Base-by-base conservation (phyloP, 495 filamentous ascomycete species). In the Penicillium waksmanii region DNA sequence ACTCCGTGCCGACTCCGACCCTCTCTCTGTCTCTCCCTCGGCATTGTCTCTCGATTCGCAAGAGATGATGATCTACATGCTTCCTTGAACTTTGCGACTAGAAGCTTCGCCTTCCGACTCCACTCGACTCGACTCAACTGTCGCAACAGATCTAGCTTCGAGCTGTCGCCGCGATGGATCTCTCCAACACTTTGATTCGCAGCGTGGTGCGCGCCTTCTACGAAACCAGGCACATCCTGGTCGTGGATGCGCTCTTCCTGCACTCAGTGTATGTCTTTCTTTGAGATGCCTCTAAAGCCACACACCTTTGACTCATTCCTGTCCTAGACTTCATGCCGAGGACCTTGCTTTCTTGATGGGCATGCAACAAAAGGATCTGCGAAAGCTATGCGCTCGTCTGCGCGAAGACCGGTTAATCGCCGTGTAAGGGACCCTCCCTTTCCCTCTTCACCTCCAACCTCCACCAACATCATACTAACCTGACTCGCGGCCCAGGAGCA, bases 191-290 rank as follows among this genome's bases (percentile, higher is more conserved):
- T 13, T 88, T 99, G 61, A 87, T 98, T 55, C 90, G 93, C 70
- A 94, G 85, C 65, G 88, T 93, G 53, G 88, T 87, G 58, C 94
- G 95, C 69, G 88, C 93, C 55, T 98, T 99, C 83, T 96, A 96
- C 78, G 85, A 92, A 53, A 93, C 89, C 50, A 85, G 92, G 57
- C 89, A 96, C 65, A 89, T 96, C 59, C 84, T 97, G 27, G 86
- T 97, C 17, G 77, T 99, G 35, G 95, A 99, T 82, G 93, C 96
- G 55, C 84, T 99, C 52, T 86, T 96, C 64, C 85, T 93, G 36
- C 95, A 99, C 77, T 92, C 89, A 60, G 90, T 90, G 86, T 90
- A 83, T 69, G 88, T 55, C 60, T 35, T 40, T 49, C 43, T 63
- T 42, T 11, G 6, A 57, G 52, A 44, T 17, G 49, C 18, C 17